Base-by-base conservation (phyloP, 2,329 filamentous ascomycete species). In the Fusarium ramigenum region DNA sequence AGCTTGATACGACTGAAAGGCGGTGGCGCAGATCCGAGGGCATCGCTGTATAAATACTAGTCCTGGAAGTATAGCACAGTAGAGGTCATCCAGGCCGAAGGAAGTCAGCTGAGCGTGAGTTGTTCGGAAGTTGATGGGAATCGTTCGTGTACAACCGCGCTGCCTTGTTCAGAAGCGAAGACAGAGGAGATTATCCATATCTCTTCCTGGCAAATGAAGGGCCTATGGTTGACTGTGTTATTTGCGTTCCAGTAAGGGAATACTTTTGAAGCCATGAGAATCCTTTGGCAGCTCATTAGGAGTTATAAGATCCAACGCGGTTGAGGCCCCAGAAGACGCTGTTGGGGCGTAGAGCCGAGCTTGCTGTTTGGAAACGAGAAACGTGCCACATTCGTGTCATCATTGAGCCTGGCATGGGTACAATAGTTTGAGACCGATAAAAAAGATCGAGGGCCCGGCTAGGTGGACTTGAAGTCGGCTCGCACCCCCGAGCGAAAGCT, bases 1-100 rank as follows among this genome's bases (percentile, higher is more conserved):
- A 34, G 39, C 23, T 36, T 75, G 73, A 36, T 76, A 76, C 1
- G 53, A 18, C 14, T 70, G 9, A 6, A 76, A 74, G 9, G 73
- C 73, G 4, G 30, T 28, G 3, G 44, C 42, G 16, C 15, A 23
- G 40, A 43, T 23, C 40, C 40, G 14, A 43, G n/a, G 14, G 40
- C 15, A 43, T 23, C 40, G 4, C n/a, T 43, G 40, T 4, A 43
- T 43, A 7, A 43, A 23, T 23, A 9, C n/a, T 15, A 43, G 40
- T 16, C n/a, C n/a, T 9, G 5, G 40, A 25, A 23, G 15, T 43
- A 3, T 43, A 25, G 40, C 40, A 43, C n/a, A n/a, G n/a, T 18
- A 43, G 40, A 11, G n/a, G 40, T n/a, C n/a, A 25, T 43, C n/a
- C 40, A 14, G n/a, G 16, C 40, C 40, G 40, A 25, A 11, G 40